These are phyloP conservation scores for Aspergillus panamensis DNA, from an alignment of 495 filamentous ascomycete species.

Conservation along the genomic window DNA sequence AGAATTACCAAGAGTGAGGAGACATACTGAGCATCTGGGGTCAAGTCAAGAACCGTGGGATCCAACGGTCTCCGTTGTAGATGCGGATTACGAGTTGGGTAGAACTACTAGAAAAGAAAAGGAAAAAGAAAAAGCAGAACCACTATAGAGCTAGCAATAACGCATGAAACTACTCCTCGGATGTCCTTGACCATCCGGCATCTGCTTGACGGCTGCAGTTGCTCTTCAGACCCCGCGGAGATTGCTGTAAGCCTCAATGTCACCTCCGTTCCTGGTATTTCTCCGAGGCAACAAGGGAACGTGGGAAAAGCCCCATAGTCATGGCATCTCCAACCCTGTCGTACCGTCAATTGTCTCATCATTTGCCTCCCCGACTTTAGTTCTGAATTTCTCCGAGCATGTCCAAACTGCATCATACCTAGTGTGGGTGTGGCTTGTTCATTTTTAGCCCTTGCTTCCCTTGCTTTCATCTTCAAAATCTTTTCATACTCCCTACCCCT, in stretches of 20 bases:
- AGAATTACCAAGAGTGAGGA: neutral
- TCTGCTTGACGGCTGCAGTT: neutral
- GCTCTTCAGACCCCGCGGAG: conserved; percentile 1
- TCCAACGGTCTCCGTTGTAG: neutral
- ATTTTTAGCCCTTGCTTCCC: neutral
- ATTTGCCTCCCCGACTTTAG: neutral
- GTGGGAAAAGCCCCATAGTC: neutral
- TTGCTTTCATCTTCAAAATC: neutral
- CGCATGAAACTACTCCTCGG: neutral
- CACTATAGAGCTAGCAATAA: neutral
- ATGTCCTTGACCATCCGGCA: neutral
- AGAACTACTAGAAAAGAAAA: neutral
- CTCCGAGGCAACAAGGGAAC: conserved; percentile 11
- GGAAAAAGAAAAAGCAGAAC: neutral
- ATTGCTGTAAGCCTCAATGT: neutral
- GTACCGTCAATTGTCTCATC: neutral
- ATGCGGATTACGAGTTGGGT: neutral
- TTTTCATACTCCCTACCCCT: neutral
- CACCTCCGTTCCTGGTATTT: conserved; percentile 1
- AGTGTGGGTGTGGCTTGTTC: neutral
- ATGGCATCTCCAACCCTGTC: neutral
- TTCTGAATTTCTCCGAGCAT: neutral
- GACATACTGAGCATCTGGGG: neutral
- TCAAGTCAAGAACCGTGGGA: neutral
- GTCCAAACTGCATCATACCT: neutral